Evolutionary conservation across 495 filamentous ascomycete species (phyloP).

Genomic region (Neurospora africana): DNA sequence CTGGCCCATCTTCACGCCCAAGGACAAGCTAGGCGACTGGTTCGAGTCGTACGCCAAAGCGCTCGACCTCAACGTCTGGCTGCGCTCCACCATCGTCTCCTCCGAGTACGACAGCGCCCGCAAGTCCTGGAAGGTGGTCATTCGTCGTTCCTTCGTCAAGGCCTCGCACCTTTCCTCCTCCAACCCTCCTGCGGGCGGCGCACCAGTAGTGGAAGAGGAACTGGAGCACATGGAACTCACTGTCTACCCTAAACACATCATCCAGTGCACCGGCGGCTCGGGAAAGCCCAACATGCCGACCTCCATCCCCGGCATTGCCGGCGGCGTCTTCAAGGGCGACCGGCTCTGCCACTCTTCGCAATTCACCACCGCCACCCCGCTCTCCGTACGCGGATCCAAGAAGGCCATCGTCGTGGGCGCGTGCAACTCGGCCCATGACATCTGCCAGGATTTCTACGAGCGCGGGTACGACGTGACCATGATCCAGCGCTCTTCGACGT

Average conservation of each 20-base stretch:
- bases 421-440: constrained; percentile 76
- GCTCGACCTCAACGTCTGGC: constrained; percentile 76
- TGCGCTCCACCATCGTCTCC: constrained; percentile 38
- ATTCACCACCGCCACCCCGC: constrained; percentile 45
- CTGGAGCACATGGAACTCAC: background rate
- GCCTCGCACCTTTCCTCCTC: constrained; percentile 48
- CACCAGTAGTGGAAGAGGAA: background rate
- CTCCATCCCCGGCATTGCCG: constrained; percentile 43
- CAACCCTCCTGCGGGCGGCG: background rate
- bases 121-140: constrained; percentile 49
- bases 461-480: constrained; percentile 79
- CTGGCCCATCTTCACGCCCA: constrained; percentile 67
- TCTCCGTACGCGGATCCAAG: constrained; percentile 29
- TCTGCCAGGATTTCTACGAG: constrained; percentile 72
- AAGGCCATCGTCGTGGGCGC: constrained; percentile 68
- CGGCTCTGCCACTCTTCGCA: constrained; percentile 61
- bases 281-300: constrained; percentile 56
- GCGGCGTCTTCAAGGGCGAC: constrained; percentile 46
- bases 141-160: constrained; percentile 45
- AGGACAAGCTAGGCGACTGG: constrained; percentile 73
- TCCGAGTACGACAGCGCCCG: constrained; percentile 43
- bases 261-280: constrained; percentile 64
- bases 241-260: constrained; percentile 40
- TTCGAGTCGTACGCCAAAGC: constrained; percentile 62
- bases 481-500: constrained; percentile 67